Evolutionary conservation across 2,329 filamentous ascomycete species (phyloP).

Genomic region (Calcarisporium arbuscula): DNA sequence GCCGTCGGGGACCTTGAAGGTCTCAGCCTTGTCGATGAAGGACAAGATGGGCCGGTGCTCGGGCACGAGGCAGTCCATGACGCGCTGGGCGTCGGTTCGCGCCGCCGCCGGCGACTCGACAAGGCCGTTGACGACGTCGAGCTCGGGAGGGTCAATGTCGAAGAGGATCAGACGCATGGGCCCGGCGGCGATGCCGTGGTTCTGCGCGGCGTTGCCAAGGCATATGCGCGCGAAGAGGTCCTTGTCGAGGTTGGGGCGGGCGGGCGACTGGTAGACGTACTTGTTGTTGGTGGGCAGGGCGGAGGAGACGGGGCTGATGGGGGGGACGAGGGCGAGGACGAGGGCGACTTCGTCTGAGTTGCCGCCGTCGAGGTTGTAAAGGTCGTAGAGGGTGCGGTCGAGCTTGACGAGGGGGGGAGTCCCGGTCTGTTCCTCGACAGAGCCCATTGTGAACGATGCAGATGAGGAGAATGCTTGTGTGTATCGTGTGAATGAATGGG

Average conservation of each 20-base stretch:
- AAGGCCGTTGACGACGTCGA: background rate
- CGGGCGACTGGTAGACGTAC: background rate
- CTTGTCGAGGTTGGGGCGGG: too few species aligned
- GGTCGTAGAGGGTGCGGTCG: background rate
- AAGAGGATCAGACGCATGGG: slow-evolving; percentile 1
- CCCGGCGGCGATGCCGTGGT: background rate
- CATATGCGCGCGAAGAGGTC: background rate
- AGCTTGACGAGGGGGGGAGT: too few species aligned
- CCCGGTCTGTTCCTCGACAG: too few species aligned
- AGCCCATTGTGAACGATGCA: too few species aligned
- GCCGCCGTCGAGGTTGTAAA: background rate
- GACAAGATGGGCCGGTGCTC: slow-evolving; percentile 2
- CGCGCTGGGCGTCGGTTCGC: background rate
- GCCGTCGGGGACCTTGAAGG: background rate
- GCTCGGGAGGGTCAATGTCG: background rate
- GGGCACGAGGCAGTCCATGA: background rate
- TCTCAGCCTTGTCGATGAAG: background rate
- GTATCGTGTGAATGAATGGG: too few species aligned
- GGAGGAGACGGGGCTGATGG: background rate
- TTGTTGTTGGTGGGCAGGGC: background rate
- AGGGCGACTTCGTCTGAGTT: too few species aligned
- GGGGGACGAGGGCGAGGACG: too few species aligned
- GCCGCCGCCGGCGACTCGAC: slow-evolving; percentile 1
- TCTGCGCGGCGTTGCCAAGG: background rate
- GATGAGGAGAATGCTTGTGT: too few species aligned